Base-by-base conservation (phyloP, 2,329 filamentous ascomycete species). In the Sporothrix variecibatus region DNA sequence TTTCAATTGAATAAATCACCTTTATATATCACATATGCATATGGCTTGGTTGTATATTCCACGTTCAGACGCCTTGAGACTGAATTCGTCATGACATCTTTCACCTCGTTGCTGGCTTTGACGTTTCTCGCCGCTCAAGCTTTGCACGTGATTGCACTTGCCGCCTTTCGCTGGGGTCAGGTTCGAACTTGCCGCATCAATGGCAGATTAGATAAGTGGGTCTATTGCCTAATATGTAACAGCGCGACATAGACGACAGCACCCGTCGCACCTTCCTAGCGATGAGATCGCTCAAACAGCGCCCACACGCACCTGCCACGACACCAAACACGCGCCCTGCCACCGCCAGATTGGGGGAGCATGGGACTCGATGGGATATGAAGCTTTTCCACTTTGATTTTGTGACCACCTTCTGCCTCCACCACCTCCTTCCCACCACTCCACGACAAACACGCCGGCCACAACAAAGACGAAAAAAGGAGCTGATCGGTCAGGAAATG, bases 271-370 rank as follows among this genome's bases (percentile, higher is more conserved):
- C 46, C 46, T 28, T 26, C 68, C 31, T n/a, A 40, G 49, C 28
- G 17, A 40, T 56, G 49, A 17, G 17, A 40, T 56, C 28, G 34
- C 51, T 40, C 65, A 34, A 67, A 51, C 43, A 51, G 40, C 40
- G 23, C n/a, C 56, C 34, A 65, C n/a, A 65, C n/a, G 43, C 64
- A 68, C 64, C 64, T 34, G 43, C 65, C 65, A 69, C 65, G 65
- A 51, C 43, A 65, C 34, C 60, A 65, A 49, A 65, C 56, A 60
- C 56, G 56, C 56, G 56, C 56, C 17, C 28, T 34, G 34, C 38
- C 11, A 43, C 43, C 17, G 65, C 43, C 31, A 51, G 23, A 51
- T 69, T 51, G 26, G 40, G 23, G 23, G 23, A 23, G 23, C 11
- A 28, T 12, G 64, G 26, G 40, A 46, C 28, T 56, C 23, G 51